Evolutionary conservation across 768 basidiomycete species (phyloP), one percentile per base, ranked within the genome.

Genomic region (Xerocomellus dryophilus): DNA sequence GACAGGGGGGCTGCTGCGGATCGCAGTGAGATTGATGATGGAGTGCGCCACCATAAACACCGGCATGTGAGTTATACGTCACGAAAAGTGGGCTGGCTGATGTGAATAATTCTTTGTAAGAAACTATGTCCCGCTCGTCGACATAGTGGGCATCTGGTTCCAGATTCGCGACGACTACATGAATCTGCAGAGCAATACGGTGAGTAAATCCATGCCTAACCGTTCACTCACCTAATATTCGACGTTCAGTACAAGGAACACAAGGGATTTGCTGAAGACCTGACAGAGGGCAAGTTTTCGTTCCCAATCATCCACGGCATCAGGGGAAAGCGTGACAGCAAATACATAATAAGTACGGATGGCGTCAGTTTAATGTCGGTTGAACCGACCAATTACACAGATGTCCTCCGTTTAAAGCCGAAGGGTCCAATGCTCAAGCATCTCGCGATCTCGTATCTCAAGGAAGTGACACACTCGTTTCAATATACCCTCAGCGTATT

Each of bases 201-300:
- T 69, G 11, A 7, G 62, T 46, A 25, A 27, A 7, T 23, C 12
- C 31, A 27, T 18, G 1, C 20, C n/a, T 12, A 8, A 9, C 31
- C 5, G 12, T 18, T 27, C 29, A 21, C 31, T 51, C 17, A 43
- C 15, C 21, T 31, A 17, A 43, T n/a, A 20, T n/a, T 23, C 38
- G n/a, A 42, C 40, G 9, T 29, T 5, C 43, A 96, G 92, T 98
- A 98, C 65, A 75, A 84, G 2, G 80, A 81, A 40, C 90, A 87
- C 67, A 91, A 91, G 66, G 89, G 89, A 3, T 96, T 91, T 68
- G 90, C 90, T 0, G 95, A 98, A 71, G 96, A 98, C 66, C 76
- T 98, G 14, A 88, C 91, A 0, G 96, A 98, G 73, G 96, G 96
- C 7, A 98, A 98, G 70, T 98, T 98, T 75, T 95, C 92, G 4